Percentiles rank a stretch among this genome's conserved stretches.
Conservation (phyloP, 257 asterid genomes). For the Lavandula angustifolia region DNA sequence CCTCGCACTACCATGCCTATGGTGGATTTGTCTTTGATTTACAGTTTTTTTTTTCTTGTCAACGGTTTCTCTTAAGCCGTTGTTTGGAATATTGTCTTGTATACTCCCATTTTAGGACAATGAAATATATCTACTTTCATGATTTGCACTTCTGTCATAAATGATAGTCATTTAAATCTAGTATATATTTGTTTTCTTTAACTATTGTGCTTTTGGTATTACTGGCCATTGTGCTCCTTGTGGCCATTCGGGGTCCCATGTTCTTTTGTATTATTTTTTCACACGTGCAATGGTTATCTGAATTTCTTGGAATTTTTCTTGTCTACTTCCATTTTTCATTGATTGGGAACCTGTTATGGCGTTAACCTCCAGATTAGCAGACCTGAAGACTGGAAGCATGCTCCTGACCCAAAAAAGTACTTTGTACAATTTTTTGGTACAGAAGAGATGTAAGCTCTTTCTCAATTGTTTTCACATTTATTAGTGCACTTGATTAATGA, state of each 20-base stretch:
- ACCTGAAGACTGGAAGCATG: constrained; percentile 74
- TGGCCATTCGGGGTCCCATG: constrained; percentile 2
- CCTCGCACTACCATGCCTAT: not conserved
- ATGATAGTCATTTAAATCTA: constrained; percentile 24
- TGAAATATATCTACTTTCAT: constrained; percentile 8
- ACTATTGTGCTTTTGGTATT: constrained; percentile 15
- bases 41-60: not conserved
- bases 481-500: constrained; percentile 16
- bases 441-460: constrained; percentile 73
- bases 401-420: constrained; percentile 84
- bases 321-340: constrained; percentile 25
- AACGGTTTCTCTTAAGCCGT: constrained; percentile 4
- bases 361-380: constrained; percentile 69
- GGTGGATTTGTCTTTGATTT: not conserved
- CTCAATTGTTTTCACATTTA: constrained; percentile 18
- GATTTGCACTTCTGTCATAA: constrained; percentile 29
- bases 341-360: constrained; percentile 31
- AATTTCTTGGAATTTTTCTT: constrained; percentile 13
- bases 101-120: constrained; percentile 1
- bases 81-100: not conserved
- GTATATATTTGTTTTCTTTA: constrained; percentile 3
- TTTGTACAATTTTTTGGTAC: constrained; percentile 94
- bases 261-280: not conserved
- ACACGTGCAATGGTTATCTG: not conserved
- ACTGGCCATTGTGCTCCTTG: constrained; percentile 18